Evolutionary conservation across 1,284 basidiomycete genomes (phyloP).

Genomic region (Peniophora sp.): DNA sequence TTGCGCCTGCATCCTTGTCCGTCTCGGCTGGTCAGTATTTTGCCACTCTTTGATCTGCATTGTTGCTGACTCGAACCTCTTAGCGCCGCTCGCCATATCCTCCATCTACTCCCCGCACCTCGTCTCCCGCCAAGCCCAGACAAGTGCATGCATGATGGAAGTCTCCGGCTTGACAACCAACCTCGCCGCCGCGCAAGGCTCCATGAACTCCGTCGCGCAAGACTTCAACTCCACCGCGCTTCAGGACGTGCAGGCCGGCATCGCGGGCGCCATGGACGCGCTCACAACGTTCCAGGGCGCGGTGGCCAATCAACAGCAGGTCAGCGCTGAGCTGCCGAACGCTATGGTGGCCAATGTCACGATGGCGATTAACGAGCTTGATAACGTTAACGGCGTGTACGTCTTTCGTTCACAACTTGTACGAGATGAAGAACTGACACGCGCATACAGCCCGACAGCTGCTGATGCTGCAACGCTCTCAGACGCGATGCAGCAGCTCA

Average conservation of each 20-base stretch:
- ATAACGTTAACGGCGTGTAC: background rate
- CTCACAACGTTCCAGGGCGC: background rate
- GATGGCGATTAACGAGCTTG: background rate
- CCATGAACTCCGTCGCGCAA: background rate
- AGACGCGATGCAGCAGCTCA: background rate
- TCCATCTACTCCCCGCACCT: background rate
- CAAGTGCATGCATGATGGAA: background rate
- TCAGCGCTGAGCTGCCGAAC: background rate
- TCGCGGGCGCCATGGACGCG: background rate
- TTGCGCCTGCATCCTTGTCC: background rate
- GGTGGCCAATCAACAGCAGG: background rate
- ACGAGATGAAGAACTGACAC: background rate
- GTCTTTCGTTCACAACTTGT: background rate
- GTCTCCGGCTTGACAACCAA: background rate
- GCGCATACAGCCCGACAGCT: background rate
- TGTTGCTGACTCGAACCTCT: background rate
- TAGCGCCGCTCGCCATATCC: background rate
- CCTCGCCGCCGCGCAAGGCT: background rate
- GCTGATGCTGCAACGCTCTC: background rate
- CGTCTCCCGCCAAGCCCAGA: background rate
- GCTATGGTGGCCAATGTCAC: background rate
- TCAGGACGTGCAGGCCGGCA: background rate
- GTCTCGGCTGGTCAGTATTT: slow-evolving; percentile 1
- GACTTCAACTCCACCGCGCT: background rate
- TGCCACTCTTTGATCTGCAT: background rate